These are phyloP conservation scores for Moricandia moricandioides DNA, from an alignment of 345 rosid genomes.

Conservation along the genomic window DNA sequence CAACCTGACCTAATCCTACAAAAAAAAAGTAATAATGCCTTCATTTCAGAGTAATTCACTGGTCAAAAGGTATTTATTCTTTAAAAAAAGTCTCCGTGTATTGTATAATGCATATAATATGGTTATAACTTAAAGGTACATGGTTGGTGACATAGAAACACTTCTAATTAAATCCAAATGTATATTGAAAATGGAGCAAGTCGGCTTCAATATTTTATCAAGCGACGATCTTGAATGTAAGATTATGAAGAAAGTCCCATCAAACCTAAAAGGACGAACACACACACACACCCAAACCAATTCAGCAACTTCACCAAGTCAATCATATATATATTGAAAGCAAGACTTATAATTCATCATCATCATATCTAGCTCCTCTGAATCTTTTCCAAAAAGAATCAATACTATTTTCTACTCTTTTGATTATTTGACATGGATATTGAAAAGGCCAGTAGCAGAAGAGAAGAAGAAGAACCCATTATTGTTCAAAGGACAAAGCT, in stretches of 20 bases:
- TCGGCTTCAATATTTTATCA: slow-evolving; percentile 16
- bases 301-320: slow-evolving; percentile 39
- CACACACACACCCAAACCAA: slow-evolving; percentile 15
- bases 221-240: slow-evolving; percentile 9
- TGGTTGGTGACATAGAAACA: slow-evolving; percentile 15
- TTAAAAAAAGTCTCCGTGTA: background rate
- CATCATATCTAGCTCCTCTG: background rate
- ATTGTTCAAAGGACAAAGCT: slow-evolving; percentile 30
- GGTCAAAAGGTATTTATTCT: slow-evolving; percentile 29
- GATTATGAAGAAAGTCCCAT: slow-evolving; percentile 8
- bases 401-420: background rate
- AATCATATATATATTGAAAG: slow-evolving; percentile 4
- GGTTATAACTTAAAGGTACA: slow-evolving; percentile 18
- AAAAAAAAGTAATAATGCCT: background rate
- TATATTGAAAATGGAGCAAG: slow-evolving; percentile 35
- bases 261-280: slow-evolving; percentile 13
- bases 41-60: background rate
- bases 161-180: background rate
- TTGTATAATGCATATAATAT: slow-evolving; percentile 2
- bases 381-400: background rate
- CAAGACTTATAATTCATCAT: slow-evolving; percentile 12
- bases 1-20: slow-evolving; percentile 29
- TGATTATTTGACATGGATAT: slow-evolving; percentile 31
- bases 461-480: slow-evolving; percentile 40
- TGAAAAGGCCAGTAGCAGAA: slow-evolving; percentile 31